Conservation (phyloP, 192 early-diverging fungal genomes). For the Coemansia furcata region DNA sequence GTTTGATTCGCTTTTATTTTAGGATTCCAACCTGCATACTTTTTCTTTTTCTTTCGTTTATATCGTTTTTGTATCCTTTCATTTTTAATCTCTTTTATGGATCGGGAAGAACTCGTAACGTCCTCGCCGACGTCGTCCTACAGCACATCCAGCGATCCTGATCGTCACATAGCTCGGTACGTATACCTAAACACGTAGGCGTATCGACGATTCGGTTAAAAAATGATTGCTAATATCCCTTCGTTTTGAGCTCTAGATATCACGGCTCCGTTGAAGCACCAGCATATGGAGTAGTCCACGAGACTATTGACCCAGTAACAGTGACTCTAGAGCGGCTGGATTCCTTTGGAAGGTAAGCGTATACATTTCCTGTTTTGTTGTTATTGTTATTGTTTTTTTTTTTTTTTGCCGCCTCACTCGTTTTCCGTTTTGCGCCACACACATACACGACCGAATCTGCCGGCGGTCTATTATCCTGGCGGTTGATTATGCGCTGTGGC, state of each 20-base stretch:
- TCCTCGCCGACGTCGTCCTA: constrained; percentile 28
- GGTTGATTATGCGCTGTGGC: not conserved
- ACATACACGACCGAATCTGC: not conserved
- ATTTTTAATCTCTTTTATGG: constrained; percentile 1
- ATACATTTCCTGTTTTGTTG: not conserved
- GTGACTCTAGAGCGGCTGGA: constrained; percentile 35
- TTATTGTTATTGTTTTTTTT: constrained; percentile 5
- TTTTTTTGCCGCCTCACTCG: not conserved
- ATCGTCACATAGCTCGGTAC: constrained; percentile 23
- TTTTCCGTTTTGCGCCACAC: not conserved
- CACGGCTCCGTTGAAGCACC: constrained; percentile 29
- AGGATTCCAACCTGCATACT: not conserved
- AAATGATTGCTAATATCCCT: not conserved
- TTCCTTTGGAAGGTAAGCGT: constrained; percentile 42
- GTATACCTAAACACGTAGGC: not conserved
- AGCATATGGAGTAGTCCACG: constrained; percentile 13
- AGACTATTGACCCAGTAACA: constrained; percentile 24
- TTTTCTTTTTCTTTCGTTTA: not conserved
- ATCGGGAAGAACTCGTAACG: constrained; percentile 13
- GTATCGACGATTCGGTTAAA: not conserved
- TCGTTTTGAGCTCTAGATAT: constrained; percentile 24
- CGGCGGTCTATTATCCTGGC: not conserved
- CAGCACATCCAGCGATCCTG: constrained; percentile 23
- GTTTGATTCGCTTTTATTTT: not conserved
- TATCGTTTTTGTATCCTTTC: not conserved